Evolutionary conservation across 2,329 filamentous ascomycete species (phyloP), one percentile per base, ranked within the genome.

Genomic region (Penicillium sp.): DNA sequence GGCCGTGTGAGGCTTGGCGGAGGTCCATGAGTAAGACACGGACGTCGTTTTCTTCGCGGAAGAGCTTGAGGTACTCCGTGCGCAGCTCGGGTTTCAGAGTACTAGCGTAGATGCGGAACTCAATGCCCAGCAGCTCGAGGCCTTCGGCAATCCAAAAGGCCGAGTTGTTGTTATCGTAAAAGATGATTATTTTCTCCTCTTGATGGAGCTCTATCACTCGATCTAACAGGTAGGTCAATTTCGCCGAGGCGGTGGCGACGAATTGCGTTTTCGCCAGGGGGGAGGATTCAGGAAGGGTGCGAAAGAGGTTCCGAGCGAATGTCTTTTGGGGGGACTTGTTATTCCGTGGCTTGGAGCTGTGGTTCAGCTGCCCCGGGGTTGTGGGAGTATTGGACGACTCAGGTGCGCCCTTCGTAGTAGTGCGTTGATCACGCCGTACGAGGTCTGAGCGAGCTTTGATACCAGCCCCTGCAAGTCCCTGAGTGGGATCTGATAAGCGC

Each of bases 21-120:
- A 96, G 78, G 57, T 95, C 89, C 84, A 96, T 95, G 1, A 96
- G 74, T 2, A 96, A 70, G 0, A 96, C 87, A 4, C 87, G 79
- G 39, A 90, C 81, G 6, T 77, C 76, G 0, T 75, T 67, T 13
- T 79, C 81, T 28, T 82, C 70, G 47, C 90, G 87, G 65, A 96
- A 96, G 0, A 82, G 78, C 1, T 81, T 78, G 1, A 96, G 78
- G 56, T 95, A 94, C 55, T 84, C 78, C 0, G 84, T 80, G 41
- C 86, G 79, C 4, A 79, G 75, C 9, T 76, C 72, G 0, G 78
- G 72, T 1, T 76, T 84, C 3, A 88, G 69, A 36, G 67, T 67
- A 17, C 60, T 68, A 7, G 71, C 67, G 54, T 75, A 76, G 34
- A 83, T 81, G 14, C 81, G 74, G 48, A 81, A 80, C 21, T 79